Evolutionary conservation across 192 early-diverging fungal species (phyloP), one percentile per base, ranked within the genome.

Genomic region (Rhizophagus clarus): DNA sequence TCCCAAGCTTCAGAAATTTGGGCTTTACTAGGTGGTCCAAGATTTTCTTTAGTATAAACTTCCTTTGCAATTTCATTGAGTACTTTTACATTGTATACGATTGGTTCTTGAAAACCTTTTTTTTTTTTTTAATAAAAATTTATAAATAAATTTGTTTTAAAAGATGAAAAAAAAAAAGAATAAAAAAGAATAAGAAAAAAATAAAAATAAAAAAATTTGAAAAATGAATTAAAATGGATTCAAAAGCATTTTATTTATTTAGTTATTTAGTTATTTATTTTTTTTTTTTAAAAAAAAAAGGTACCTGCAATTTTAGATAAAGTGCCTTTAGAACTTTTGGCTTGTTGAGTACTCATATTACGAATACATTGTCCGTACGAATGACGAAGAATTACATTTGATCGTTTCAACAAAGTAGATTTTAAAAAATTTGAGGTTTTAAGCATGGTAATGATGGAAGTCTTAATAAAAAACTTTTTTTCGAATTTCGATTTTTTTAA

Each of bases 31-130:
- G 91, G 91, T 71, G 88, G 88, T 28, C 85, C 81, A 88, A 92
- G 86, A 71, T 86, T 86, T 83, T 92, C 89, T 62, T 88, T 88
- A 29, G 81, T 84, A 81, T 90, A 92, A 60, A 92, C 91, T 84
- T 89, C 84, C 83, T 92, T 92, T 64, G 87, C 89, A 51, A 92
- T 60, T 82, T 92, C 89, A 61, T 79, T 85, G 47, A 84, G 84
- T 37, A 92, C 91, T 80, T 84, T 84, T 75, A 87, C 81, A 75
- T 89, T 88, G 82, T 92, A 92, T 56, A 85, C 28, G 24, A 85
- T 63, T 22, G 82, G 82, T n/a, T 63, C 34, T 62, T 34, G 32
- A 42, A 42, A 70, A 37, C n/a, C 68, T 70, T 37, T 42, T 42
- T 37, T 37, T 37, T 37, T 37, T 37, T 42, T 42, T 42, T 42